A percentile compares a stretch with the other conserved stretches of the same genome.
Evolutionary conservation across 495 filamentous ascomycete species (phyloP).

Genomic region (Penicillium coffeae): DNA sequence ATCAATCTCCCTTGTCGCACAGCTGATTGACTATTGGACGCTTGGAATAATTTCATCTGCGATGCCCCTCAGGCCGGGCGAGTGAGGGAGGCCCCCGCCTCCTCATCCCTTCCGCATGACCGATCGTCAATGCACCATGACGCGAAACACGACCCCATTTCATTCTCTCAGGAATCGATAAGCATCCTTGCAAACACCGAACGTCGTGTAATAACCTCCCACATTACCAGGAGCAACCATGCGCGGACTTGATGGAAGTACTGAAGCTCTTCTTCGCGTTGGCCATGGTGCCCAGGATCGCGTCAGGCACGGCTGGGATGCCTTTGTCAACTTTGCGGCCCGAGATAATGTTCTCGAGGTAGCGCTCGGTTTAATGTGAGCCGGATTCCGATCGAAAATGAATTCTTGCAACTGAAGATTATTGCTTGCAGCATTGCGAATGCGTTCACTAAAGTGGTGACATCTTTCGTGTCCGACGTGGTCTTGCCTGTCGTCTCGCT

Average conservation of each 20-base stretch:
- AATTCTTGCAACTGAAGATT: background rate
- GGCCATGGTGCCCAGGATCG: conserved; percentile 31
- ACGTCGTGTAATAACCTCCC: background rate
- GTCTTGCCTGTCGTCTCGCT: conserved; percentile 66
- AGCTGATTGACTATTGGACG: too few species aligned
- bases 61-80: conserved; percentile 14
- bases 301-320: conserved; percentile 47
- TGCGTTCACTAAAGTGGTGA: conserved; percentile 69
- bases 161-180: background rate
- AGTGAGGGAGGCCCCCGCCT: conserved; percentile 2
- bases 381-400: background rate
- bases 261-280: conserved; percentile 18
- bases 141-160: background rate
- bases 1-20: background rate
- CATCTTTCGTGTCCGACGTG: conserved; percentile 68
- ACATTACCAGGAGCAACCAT: conserved; percentile 9
- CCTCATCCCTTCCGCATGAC: conserved; percentile 11
- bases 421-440: conserved; percentile 55
- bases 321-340: conserved; percentile 68
- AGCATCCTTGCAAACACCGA: background rate
- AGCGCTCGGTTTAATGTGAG: conserved; percentile 70
- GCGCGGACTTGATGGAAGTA: conserved; percentile 32
- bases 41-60: background rate
- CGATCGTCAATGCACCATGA: conserved; percentile 12
- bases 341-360: conserved; percentile 74